phyloP scores from a whole-genome alignment of 192 early-diverging fungal species.

The Rhizophlyctis rosea region DNA sequence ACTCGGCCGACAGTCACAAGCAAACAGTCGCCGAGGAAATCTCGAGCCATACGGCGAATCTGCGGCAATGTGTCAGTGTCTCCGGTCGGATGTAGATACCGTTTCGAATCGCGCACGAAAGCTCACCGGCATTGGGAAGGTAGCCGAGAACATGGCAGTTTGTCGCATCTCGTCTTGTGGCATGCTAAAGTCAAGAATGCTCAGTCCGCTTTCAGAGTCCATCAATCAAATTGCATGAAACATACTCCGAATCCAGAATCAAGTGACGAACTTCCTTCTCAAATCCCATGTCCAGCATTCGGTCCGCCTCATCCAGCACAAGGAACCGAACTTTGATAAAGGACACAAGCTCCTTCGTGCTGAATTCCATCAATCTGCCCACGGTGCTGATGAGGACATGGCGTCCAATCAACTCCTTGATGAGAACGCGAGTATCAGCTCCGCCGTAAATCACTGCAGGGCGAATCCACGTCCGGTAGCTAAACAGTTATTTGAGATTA shows the following conservation, averaged over 20 bases:
- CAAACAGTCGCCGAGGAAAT: constrained; percentile 69
- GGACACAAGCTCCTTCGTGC: constrained; percentile 80
- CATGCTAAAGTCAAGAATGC: too few relatives aligned
- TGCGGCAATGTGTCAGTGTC: too few relatives aligned
- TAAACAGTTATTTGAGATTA: too few relatives aligned
- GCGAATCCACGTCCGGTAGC: constrained; percentile 79
- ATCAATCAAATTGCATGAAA: too few relatives aligned
- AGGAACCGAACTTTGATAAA: constrained; percentile 45
- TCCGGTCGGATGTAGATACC: too few relatives aligned
- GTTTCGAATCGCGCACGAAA: too few relatives aligned
- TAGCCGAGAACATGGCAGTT: constrained; percentile 88
- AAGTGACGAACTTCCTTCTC: constrained; percentile 82
- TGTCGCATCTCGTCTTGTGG: constrained; percentile 55
- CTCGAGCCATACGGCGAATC: constrained; percentile 77
- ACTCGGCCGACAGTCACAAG: constrained; percentile 85
- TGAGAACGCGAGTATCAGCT: constrained; percentile 63
- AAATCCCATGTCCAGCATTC: constrained; percentile 97
- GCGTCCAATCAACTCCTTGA: constrained; percentile 84
- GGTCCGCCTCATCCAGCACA: constrained; percentile 89
- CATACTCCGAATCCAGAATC: constrained; percentile 14
- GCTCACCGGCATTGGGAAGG: constrained; percentile 62
- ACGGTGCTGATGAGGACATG: constrained; percentile 93
- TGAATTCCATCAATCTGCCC: constrained; percentile 83
- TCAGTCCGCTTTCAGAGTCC: too few relatives aligned
- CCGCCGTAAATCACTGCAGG: constrained; percentile 95